Evolutionary conservation across 768 basidiomycete species (phyloP).

Genomic region (Sporobolomyces roseus): DNA sequence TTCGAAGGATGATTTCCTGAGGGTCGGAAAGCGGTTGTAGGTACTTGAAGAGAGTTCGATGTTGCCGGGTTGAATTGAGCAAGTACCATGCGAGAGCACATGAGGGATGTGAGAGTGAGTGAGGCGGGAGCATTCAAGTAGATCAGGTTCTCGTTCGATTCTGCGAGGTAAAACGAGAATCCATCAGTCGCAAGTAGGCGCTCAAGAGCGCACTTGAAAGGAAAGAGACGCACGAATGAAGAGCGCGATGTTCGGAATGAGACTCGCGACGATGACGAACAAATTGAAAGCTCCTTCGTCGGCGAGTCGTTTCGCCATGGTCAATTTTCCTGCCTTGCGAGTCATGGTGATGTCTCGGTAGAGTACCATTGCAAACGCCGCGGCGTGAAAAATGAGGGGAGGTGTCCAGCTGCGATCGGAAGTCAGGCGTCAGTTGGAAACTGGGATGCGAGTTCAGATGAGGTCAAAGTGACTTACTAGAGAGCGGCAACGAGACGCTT

Average conservation of each 20-base stretch:
- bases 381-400: background rate
- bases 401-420: slow-evolving; percentile 4
- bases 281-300: slow-evolving; percentile 3
- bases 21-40: background rate
- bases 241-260: background rate
- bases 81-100: slow-evolving; percentile 11
- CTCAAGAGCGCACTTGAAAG: too few species aligned
- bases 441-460: background rate
- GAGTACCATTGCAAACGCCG: background rate
- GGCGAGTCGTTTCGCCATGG: background rate
- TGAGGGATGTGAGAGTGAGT: slow-evolving; percentile 8
- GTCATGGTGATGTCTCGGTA: background rate
- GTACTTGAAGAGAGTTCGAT: background rate
- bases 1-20: background rate
- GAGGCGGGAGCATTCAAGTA: slow-evolving; percentile 6
- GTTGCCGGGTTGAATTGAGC: background rate
- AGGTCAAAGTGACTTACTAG: background rate
- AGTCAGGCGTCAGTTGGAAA: background rate
- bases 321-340: background rate
- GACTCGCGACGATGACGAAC: background rate
- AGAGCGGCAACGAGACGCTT: background rate
- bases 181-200: too few species aligned
- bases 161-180: background rate
- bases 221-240: background rate
- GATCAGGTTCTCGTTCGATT: slow-evolving; percentile 1